Base-by-base conservation (phyloP, 495 filamentous ascomycete genomes). In the Chaetomium tenue region DNA sequence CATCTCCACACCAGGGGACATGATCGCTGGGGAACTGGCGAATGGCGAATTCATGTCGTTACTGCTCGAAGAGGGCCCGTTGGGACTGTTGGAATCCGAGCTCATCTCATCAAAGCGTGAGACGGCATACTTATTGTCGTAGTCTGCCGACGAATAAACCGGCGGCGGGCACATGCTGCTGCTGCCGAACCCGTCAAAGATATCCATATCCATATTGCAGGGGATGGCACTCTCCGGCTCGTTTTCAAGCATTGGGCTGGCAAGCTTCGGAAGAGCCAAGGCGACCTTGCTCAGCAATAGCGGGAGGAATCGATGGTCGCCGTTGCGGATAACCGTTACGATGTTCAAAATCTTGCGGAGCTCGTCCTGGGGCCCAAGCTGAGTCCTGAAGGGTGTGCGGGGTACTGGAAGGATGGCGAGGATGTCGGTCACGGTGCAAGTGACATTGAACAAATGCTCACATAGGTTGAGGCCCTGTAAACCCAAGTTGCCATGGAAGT, bases 371-470 rank as follows among this genome's bases (percentile, higher is more conserved):
- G 90, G 90, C 0, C 88, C 87, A 25, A n/a, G n/a, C n/a, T n/a
- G n/a, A n/a, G 85, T 75, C 26, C 83, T 81, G 71, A 88, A 89
- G 22, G 82, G 79, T 16, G 82, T 79, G 5, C 83, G 78, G 3
- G 86, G 81, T 0, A 84, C 74, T 12, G 84, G 82, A 8, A 90
- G 82, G 62, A 87, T 84, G 5, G 86, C 81, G 56, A 93, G 86
- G 9, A 90, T 86, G 67, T 93, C 91, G 16, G 84, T 86, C 52
- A 93, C 79, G 20, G 88, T 85, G 70, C 84, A 89, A 7, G 90
- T 84, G 48, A 93, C 81, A 69, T 89, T 88, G 64, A 92, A 87
- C 47, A 94, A 78, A 71, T 93, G 93, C 64, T 91, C 89, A 51
- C 92, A 89, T 66, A 92, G 73, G 28, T 86, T 87, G 53, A 91